Percentiles rank a stretch among this genome's conserved stretches.
Conservation (phyloP, 139 green algal species). For the Chlamydomonas eustigma region DNA sequence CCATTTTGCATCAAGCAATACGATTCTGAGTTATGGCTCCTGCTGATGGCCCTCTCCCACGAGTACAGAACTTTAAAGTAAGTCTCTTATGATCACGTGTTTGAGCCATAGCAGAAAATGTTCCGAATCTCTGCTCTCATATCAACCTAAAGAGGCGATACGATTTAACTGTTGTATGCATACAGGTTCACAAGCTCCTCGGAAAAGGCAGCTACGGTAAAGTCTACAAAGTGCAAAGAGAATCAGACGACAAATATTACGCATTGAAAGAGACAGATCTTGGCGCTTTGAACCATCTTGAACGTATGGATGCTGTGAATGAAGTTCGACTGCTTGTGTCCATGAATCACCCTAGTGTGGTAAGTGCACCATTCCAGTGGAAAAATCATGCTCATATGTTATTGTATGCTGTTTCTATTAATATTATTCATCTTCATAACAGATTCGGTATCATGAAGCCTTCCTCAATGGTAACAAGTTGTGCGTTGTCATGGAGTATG, state of each 20-base stretch:
- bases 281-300: background rate
- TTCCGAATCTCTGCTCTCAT: background rate
- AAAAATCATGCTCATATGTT: background rate
- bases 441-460: slow-evolving; percentile 70
- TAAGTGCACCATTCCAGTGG: slow-evolving; percentile 16
- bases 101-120: background rate
- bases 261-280: slow-evolving; percentile 18
- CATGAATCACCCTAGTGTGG: slow-evolving; percentile 52
- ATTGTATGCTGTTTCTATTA: background rate
- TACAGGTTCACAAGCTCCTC: slow-evolving; percentile 58
- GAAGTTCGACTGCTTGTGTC: slow-evolving; percentile 75
- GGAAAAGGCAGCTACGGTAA: slow-evolving; percentile 74
- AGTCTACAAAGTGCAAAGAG: slow-evolving; percentile 60
- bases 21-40: slow-evolving; percentile 4
- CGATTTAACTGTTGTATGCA: background rate
- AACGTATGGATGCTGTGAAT: slow-evolving; percentile 50
- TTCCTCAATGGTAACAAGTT: slow-evolving; percentile 73
- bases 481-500: slow-evolving; percentile 82
- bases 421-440: slow-evolving; percentile 1
- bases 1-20: too few species aligned
- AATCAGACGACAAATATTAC: slow-evolving; percentile 37
- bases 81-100: background rate
- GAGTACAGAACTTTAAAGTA: slow-evolving; percentile 16
- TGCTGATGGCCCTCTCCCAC: background rate
- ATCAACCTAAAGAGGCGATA: too few species aligned